Conservation (phyloP, 2,329 filamentous ascomycete genomes). For the Penicillium palitans region DNA sequence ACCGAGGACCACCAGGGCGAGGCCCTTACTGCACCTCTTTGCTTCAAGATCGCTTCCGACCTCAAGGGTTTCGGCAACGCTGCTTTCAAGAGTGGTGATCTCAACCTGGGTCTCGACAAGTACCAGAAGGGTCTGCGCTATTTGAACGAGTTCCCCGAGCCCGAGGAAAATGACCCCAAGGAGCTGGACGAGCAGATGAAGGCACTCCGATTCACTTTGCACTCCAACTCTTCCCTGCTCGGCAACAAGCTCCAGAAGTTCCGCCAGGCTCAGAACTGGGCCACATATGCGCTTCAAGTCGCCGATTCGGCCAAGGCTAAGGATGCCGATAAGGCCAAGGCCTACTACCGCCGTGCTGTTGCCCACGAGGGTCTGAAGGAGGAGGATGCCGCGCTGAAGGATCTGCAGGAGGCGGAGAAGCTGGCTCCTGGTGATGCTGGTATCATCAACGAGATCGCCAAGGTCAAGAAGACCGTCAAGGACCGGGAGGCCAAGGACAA, state of each 20-base stretch:
- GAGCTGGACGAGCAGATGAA: constrained; percentile 68
- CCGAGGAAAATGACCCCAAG: constrained; percentile 66
- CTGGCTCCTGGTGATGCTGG: constrained; percentile 74
- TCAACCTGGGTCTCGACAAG: constrained; percentile 74
- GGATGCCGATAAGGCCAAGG: constrained; percentile 80
- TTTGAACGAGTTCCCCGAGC: constrained; percentile 77
- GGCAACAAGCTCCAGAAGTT: constrained; percentile 76
- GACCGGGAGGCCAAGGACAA: constrained; percentile 83
- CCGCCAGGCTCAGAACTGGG: constrained; percentile 68
- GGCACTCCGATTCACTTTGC: constrained; percentile 76
- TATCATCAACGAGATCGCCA: constrained; percentile 70
- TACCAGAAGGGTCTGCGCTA: constrained; percentile 94
- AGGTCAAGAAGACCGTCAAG: constrained; percentile 74
- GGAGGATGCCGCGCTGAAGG: constrained; percentile 75
- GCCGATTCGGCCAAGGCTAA: constrained; percentile 64
- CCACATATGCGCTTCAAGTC: constrained; percentile 68
- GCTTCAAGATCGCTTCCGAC: constrained; percentile 76
- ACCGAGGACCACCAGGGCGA: constrained; percentile 74
- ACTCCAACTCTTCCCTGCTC: constrained; percentile 85
- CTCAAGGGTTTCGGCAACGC: constrained; percentile 92
- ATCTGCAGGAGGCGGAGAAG: constrained; percentile 72
- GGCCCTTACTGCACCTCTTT: constrained; percentile 64
- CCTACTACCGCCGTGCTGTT: constrained; percentile 76
- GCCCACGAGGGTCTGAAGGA: constrained; percentile 77
- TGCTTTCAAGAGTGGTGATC: constrained; percentile 79